Percentiles rank a stretch among this genome's conserved stretches.
Evolutionary conservation across 2,329 filamentous ascomycete genomes (phyloP).

Genomic region (Colletotrichum cordylinicola): DNA sequence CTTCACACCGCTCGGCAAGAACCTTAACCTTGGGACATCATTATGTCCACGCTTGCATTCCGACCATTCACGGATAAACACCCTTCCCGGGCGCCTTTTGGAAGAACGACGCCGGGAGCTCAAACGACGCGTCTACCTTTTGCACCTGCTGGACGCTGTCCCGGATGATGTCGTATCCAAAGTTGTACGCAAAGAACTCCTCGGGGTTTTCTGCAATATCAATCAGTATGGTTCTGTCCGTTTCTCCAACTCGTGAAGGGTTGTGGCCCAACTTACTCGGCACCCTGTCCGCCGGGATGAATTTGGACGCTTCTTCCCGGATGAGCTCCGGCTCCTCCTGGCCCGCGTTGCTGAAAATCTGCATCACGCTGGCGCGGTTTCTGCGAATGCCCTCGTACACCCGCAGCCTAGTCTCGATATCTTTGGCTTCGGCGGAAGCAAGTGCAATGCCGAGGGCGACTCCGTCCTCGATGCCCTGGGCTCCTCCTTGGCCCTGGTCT

Average conservation of each 20-base stretch:
- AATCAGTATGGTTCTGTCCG: not conserved
- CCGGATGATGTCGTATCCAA: conserved; percentile 27
- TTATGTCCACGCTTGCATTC: not conserved
- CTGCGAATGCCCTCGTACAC: conserved; percentile 30
- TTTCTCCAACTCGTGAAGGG: not conserved
- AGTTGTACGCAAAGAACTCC: conserved; percentile 24
- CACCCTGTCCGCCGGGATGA: conserved; percentile 31
- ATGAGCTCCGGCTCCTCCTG: conserved; percentile 36
- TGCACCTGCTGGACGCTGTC: conserved; percentile 23
- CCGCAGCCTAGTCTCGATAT: conserved; percentile 27
- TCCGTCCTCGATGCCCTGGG: conserved; percentile 41
- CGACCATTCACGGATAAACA: not conserved
- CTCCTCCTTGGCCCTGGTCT: conserved; percentile 44
- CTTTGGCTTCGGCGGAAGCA: conserved; percentile 22
- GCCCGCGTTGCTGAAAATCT: conserved; percentile 43
- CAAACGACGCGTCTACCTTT: conserved; percentile 21
- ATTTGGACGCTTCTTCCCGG: conserved; percentile 31
- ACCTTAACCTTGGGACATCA: not conserved
- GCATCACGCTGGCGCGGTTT: conserved; percentile 38
- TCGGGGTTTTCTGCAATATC: conserved; percentile 3
- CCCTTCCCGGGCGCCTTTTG: conserved; percentile 8
- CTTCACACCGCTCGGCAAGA: not conserved
- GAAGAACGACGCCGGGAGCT: conserved; percentile 26
- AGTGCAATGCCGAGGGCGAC: conserved; percentile 35
- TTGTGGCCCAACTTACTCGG: conserved; percentile 29